Evolutionary conservation across 345 rosid genomes (phyloP).

Genomic region (Trapa incisa): DNA sequence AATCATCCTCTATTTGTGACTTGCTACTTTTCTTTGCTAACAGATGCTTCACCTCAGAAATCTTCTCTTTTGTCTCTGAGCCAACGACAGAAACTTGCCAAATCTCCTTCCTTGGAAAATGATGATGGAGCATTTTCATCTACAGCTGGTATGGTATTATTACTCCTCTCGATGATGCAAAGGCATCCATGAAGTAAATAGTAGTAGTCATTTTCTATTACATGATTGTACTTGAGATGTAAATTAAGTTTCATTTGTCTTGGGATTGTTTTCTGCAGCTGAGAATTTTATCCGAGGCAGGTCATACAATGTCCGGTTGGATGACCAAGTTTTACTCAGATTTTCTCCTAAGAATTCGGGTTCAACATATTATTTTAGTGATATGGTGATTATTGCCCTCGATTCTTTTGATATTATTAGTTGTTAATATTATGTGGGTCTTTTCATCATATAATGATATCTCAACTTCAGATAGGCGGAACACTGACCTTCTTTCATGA

Average conservation of each 20-base stretch:
- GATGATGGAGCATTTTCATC: constrained; percentile 31
- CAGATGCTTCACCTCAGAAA: constrained; percentile 34
- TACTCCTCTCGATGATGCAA: neutral
- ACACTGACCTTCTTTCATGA: constrained; percentile 91
- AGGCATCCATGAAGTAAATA: neutral
- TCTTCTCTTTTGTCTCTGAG: constrained; percentile 27
- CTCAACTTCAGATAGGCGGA: constrained; percentile 69
- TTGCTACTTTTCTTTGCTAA: constrained; percentile 14
- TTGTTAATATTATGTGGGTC: neutral
- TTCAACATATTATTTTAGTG: constrained; percentile 89
- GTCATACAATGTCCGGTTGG: constrained; percentile 96
- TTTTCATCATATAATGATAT: constrained; percentile 11
- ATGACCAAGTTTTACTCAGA: constrained; percentile 75
- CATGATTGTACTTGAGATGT: constrained; percentile 8
- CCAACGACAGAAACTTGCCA: constrained; percentile 32
- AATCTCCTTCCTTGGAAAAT: constrained; percentile 28
- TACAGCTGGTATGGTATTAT: constrained; percentile 71
- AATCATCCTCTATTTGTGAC: constrained; percentile 3
- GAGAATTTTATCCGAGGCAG: constrained; percentile 92
- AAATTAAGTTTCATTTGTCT: constrained; percentile 27
- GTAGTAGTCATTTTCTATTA: neutral
- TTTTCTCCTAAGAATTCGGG: constrained; percentile 88
- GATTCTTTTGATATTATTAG: constrained; percentile 2
- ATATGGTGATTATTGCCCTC: constrained; percentile 37
- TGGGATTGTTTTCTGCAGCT: constrained; percentile 54